Evolutionary conservation across 2,329 filamentous ascomycete species (phyloP).

Genomic region (Cercospora brassicicola): DNA sequence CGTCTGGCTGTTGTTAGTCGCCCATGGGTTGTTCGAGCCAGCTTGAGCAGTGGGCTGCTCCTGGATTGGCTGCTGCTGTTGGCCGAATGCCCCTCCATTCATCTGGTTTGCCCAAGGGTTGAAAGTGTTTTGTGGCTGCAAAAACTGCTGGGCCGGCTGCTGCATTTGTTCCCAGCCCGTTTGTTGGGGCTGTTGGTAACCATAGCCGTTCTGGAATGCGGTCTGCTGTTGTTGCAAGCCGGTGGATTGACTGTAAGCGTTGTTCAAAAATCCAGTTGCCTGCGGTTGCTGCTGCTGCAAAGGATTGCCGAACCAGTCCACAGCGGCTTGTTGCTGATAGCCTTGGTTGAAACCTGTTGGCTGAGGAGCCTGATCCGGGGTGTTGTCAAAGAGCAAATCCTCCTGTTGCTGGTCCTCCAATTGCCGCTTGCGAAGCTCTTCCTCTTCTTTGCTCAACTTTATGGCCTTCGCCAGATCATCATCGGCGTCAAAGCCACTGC

Average conservation of each 20-base stretch:
- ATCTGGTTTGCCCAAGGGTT: conserved; percentile 45
- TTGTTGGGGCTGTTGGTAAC: conserved; percentile 60
- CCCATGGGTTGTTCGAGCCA: conserved; percentile 95
- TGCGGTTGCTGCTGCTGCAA: conserved; percentile 62
- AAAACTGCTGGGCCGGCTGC: conserved; percentile 52
- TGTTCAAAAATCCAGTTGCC: conserved; percentile 66
- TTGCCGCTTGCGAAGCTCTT: conserved; percentile 81
- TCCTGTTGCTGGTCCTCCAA: conserved; percentile 78
- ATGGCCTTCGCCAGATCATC: conserved; percentile 94
- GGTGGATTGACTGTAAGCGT: conserved; percentile 73
- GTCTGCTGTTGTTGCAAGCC: conserved; percentile 65
- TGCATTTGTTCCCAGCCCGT: conserved; percentile 65
- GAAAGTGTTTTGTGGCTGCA: conserved; percentile 63
- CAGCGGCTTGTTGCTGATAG: conserved; percentile 93
- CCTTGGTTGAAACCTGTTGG: conserved; percentile 92
- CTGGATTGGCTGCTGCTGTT: conserved; percentile 54
- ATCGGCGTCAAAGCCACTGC: conserved; percentile 57
- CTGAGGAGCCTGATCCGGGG: conserved; percentile 62
- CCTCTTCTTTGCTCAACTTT: conserved; percentile 90
- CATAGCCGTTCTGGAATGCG: conserved; percentile 69
- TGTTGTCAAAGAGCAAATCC: conserved; percentile 83
- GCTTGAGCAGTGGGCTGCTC: conserved; percentile 67
- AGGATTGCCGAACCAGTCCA: conserved; percentile 96
- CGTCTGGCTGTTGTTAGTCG: conserved; percentile 56
- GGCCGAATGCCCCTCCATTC: conserved; percentile 60